Percentiles rank a stretch among this genome's conserved stretches.
These are phyloP conservation scores for Pholiota adiposa DNA, from an alignment of 1,284 basidiomycete species.

Conservation along the genomic window DNA sequence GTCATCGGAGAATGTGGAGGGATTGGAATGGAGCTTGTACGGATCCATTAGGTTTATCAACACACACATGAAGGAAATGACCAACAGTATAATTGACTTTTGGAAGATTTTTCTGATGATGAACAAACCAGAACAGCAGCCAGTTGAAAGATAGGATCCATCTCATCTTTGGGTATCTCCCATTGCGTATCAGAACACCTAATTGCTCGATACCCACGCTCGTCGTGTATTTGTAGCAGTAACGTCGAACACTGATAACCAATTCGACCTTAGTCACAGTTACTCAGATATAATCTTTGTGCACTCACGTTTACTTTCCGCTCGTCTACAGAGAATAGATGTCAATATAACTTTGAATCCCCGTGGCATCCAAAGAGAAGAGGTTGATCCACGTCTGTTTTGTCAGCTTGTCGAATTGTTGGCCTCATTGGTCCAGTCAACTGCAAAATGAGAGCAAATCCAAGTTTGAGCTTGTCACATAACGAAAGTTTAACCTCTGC, in stretches of 20 bases:
- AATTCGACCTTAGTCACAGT: not conserved
- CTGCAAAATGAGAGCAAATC: constrained; percentile 86
- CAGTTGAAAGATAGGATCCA: constrained; percentile 84
- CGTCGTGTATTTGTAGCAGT: constrained; percentile 59
- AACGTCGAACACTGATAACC: constrained; percentile 50
- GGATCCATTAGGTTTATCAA: not conserved
- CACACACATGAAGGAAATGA: constrained; percentile 20
- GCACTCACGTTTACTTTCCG: constrained; percentile 46
- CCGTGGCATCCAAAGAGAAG: constrained; percentile 73
- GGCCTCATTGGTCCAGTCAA: constrained; percentile 89
- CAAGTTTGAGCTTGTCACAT: constrained; percentile 79
- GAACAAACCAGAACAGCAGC: constrained; percentile 84
- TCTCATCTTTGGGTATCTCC: constrained; percentile 83
- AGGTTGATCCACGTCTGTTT: constrained; percentile 93
- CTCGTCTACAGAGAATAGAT: constrained; percentile 69
- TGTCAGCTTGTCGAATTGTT: constrained; percentile 94
- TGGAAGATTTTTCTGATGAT: constrained; percentile 74
- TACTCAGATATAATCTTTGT: not conserved
- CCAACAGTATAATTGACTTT: constrained; percentile 65
- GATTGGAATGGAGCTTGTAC: constrained; percentile 62
- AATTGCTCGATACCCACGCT: constrained; percentile 89
- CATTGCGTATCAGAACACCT: constrained; percentile 77
- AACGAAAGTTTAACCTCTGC: constrained; percentile 76
- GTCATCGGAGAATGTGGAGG: constrained; percentile 78
- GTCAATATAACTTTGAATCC: constrained; percentile 82